These are phyloP conservation scores for Daldinia sp. DNA, from an alignment of 2,329 filamentous ascomycete species.

Conservation along the genomic window DNA sequence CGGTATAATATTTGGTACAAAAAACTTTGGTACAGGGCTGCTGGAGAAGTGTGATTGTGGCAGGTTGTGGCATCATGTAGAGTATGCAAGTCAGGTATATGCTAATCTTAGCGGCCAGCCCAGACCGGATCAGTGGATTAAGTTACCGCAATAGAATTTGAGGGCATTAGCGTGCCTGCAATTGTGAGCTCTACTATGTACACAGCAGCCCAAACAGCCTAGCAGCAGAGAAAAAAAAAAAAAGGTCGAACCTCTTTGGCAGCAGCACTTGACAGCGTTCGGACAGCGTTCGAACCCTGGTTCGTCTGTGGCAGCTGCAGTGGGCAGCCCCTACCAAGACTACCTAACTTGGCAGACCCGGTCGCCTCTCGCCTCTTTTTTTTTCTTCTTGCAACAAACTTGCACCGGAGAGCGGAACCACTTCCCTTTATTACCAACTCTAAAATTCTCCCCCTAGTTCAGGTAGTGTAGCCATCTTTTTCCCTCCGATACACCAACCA, in stretches of 20 bases:
- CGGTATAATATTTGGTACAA: conserved; percentile 1
- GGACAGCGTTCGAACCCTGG: conserved; percentile 17
- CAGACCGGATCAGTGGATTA: conserved; percentile 33
- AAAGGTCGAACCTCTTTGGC: conserved; percentile 3
- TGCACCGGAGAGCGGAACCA: conserved; percentile 37
- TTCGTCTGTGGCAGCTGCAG: conserved; percentile 28
- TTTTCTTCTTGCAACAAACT: conserved; percentile 25
- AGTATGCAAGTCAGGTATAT: conserved; percentile 13
- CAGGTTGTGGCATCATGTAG: conserved; percentile 18
- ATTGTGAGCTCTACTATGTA: conserved; percentile 18
- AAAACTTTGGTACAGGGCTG: not conserved
- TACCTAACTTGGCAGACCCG: conserved; percentile 12
- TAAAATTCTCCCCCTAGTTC: conserved; percentile 31
- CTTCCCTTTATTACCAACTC: conserved; percentile 35
- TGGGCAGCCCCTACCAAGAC: conserved; percentile 20
- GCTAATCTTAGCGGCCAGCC: conserved; percentile 33
- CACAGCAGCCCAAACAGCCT: not conserved
- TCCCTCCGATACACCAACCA: conserved; percentile 44
- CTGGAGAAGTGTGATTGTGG: conserved; percentile 22
- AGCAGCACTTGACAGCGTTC: conserved; percentile 12
- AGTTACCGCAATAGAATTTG: conserved; percentile 29
- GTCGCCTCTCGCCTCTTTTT: conserved; percentile 39
- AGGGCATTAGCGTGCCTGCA: conserved; percentile 33
- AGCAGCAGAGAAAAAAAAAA: not conserved
- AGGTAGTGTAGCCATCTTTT: conserved; percentile 37